Evolutionary conservation across 2,329 filamentous ascomycete genomes (phyloP).

Genomic region (Neofusicoccum ribis): DNA sequence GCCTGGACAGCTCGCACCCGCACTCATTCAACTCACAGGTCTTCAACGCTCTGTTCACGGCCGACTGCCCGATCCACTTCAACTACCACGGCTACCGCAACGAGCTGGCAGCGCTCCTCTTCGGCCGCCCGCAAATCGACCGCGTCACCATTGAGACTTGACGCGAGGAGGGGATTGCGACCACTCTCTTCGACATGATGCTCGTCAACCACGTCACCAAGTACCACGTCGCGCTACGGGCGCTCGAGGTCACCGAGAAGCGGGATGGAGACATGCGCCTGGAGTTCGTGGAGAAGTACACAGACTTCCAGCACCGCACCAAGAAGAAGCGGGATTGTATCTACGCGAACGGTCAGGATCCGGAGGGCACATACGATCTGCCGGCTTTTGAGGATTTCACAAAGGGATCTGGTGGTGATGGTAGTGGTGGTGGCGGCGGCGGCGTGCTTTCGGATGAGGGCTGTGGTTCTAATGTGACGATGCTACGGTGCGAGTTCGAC

Average conservation of each 20-base stretch:
- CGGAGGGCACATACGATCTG: conserved; percentile 53
- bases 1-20: conserved; percentile 57
- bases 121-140: conserved; percentile 55
- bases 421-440: neutral
- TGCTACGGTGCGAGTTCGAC: neutral
- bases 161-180: conserved; percentile 65
- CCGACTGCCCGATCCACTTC: conserved; percentile 58
- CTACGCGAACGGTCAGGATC: conserved; percentile 53
- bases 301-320: conserved; percentile 52
- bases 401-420: neutral
- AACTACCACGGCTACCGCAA: conserved; percentile 68
- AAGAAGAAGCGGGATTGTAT: conserved; percentile 56
- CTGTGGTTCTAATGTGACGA: neutral
- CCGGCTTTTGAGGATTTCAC: conserved; percentile 41
- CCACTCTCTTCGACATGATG: conserved; percentile 71
- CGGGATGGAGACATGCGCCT: conserved; percentile 51
- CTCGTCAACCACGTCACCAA: conserved; percentile 61
- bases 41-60: conserved; percentile 60
- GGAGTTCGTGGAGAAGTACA: conserved; percentile 47
- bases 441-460: conserved; percentile 23
- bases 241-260: conserved; percentile 51
- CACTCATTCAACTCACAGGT: conserved; percentile 55
- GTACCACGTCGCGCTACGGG: conserved; percentile 60
- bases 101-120: conserved; percentile 63
- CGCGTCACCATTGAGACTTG: conserved; percentile 61